Evolutionary conservation across 208 protist genomes (phyloP), one percentile per base, ranked within the genome.

Genomic region (Leishmania braziliensis): DNA sequence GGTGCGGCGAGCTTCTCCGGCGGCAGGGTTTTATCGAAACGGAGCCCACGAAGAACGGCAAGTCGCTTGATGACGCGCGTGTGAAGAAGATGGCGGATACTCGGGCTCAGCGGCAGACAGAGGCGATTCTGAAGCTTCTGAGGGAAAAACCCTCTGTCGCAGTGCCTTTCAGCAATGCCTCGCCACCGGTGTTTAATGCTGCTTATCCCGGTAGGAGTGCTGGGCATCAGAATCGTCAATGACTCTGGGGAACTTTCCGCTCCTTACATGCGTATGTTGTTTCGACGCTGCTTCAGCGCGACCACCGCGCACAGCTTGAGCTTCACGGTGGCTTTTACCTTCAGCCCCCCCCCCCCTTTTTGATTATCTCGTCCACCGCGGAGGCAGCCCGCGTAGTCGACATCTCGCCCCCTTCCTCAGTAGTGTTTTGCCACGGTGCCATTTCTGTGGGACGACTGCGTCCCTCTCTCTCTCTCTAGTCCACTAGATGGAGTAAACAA

Each of bases 1-100:
- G 82, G 26, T 75, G 77, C 33, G 74, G 77, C 20, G 72, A 86
- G 46, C 78, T 86, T 56, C 65, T 86, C 8, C 71, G 74, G 36
- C 82, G 82, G 0, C 82, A 82, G 18, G 82, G 78, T 43, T 82
- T 82, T 53, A 58, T 86, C 56, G 39, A 1, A 0, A 65, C 26
- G 29, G 39, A 43, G 18, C 18, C 36, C 3, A n/a, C 36, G 3
- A 53, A 33, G 20, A 50, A 63, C 14, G 77, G 63, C 10, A 68
- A 54, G 1, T 62, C 78, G 5, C 36, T 86, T 58, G 20, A 16
- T 14, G 43, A 54, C 12, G 73, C 70, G 48, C 74, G 46, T 36
- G 74, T 86, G 9, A 18, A 18, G 20, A 43, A 80, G 29, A 56
- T 48, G 76, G 20, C 29, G 1, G 66, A 80, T 18, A 33, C 54